Base-by-base conservation (phyloP, 1,284 basidiomycete species). In the Apiotrichum porosum region DNA sequence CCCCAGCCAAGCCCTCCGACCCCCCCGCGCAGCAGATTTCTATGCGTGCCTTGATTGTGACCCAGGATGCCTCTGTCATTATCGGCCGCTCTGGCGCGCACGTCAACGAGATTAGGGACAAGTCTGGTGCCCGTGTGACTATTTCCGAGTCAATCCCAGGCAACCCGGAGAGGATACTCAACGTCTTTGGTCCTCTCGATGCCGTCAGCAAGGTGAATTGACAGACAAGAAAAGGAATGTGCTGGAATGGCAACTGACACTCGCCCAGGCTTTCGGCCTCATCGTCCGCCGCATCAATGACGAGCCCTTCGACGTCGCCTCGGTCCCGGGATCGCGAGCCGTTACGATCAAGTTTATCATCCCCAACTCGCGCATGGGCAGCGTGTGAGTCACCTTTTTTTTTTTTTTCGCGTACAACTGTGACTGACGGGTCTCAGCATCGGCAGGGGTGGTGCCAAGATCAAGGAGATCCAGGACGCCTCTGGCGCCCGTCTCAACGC, bases 261-360 rank as follows among this genome's bases (percentile, higher is more conserved):
- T 42, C 30, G 17, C 9, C 30, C 63, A 97, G 93, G 95, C 95
- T 5, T 99, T 98, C 72, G 95, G 95, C 52, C 83, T 99, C 51
- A 95, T 99, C 60, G 95, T 99, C 14, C 87, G 95, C 54, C 83
- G 94, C 61, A 97, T 99, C 76, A 99, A 98, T 71, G 95, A 98
- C 71, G 95, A 99, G 72, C 94, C 95, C 1, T 97, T 94, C 71
- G 94, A 97, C 67, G 85, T 90, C 46, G 88, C 95, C 10, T 98
- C 95, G 23, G 87, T 98, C 6, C 95, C 95, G 36, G 95, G 95
- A 47, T 95, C 91, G 63, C 83, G 94, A 50, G 93, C 95, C 21
- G 94, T 97, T 47, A 98, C 95, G 22, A 97, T 99, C 79, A 95
- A 97, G 75, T 97, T 95, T 72, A 97, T 98, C 83, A 94, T 99